Base-by-base conservation (phyloP, 2,329 filamentous ascomycete genomes). In the Paecilomyces sp. region DNA sequence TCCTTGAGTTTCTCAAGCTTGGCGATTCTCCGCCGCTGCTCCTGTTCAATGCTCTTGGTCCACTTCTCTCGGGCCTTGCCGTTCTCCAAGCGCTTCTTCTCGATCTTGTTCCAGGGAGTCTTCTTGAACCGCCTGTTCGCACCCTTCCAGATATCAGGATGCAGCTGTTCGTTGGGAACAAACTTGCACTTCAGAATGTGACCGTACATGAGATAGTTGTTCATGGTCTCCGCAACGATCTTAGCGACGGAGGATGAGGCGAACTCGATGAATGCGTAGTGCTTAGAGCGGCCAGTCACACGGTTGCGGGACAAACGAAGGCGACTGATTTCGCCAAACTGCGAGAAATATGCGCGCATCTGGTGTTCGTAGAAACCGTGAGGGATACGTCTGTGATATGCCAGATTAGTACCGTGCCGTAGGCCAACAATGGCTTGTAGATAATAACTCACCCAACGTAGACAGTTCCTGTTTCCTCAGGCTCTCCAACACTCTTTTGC, bases 331-430 rank as follows among this genome's bases (percentile, higher is more conserved):
- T 85, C 81, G 66, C 94, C 94, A 67, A 99, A 99, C 75, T 99
- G 94, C 58, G 87, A 85, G 72, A 97, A 96, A 81, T 97, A 99
- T 65, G 88, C 86, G 67, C 86, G 87, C 89, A 99, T 95, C 78
- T 97, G 89, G 70, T 92, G 85, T 79, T 99, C 94, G 82, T 93
- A 97, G 85, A 99, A 99, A 78, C 94, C 90, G 77, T 94, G 91
- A 47, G 92, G 92, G 61, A 96, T 88, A 65, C 92, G 91, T 58
- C 83, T 84, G 60, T 50, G 28, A 59, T 57, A 63, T 50, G 56
- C 57, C 52, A 57, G 30, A 65, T 67, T 61, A 69, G 61, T 54
- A 58, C 41, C 5, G 3, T 56, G 58, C 33, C 33, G n/a, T 36
- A 31, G 11, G 25, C 22, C 22, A 50, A 22, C 33, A 56, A 58